Evolutionary conservation across 169 alveolate genomes (phyloP).

Genomic region (Cryptosporidium bovis): DNA sequence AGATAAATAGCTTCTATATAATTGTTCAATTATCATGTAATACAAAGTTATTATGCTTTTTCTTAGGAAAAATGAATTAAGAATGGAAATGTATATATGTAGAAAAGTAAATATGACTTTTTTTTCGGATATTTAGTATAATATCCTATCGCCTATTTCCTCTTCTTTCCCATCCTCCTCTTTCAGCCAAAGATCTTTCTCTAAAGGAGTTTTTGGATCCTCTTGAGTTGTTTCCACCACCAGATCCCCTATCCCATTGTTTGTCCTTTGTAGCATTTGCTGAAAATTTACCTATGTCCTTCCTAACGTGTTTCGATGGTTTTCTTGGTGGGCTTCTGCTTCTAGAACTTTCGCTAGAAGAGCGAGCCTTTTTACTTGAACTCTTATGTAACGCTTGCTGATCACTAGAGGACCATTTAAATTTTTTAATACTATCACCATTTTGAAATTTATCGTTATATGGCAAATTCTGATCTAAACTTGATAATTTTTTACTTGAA

Average conservation of each 20-base stretch:
- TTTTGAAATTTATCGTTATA: not conserved
- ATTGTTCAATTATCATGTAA: no score
- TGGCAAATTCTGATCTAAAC: not conserved
- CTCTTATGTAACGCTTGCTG: not conserved
- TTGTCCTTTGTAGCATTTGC: constrained; percentile 11
- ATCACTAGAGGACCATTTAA: constrained; percentile 18
- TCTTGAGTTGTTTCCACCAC: constrained; percentile 5
- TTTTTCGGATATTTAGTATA: not conserved
- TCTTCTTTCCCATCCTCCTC: constrained; percentile 72
- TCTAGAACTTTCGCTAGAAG: constrained; percentile 58
- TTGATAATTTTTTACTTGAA: not conserved
- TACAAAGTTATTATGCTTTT: no score
- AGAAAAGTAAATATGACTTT: no score
- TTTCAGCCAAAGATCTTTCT: constrained; percentile 52
- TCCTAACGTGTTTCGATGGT: constrained; percentile 40
- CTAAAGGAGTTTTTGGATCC: constrained; percentile 41
- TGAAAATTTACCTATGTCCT: constrained; percentile 40
- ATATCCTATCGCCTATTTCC: constrained; percentile 25
- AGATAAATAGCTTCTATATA: no score
- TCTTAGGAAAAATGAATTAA: no score
- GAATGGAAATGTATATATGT: no score
- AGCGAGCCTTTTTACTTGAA: constrained; percentile 29
- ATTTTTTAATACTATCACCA: not conserved
- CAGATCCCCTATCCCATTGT: constrained; percentile 19
- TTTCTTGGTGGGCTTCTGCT: constrained; percentile 59